Evolutionary conservation across 2,329 filamentous ascomycete genomes (phyloP).

Genomic region (Colletotrichum destructivum): DNA sequence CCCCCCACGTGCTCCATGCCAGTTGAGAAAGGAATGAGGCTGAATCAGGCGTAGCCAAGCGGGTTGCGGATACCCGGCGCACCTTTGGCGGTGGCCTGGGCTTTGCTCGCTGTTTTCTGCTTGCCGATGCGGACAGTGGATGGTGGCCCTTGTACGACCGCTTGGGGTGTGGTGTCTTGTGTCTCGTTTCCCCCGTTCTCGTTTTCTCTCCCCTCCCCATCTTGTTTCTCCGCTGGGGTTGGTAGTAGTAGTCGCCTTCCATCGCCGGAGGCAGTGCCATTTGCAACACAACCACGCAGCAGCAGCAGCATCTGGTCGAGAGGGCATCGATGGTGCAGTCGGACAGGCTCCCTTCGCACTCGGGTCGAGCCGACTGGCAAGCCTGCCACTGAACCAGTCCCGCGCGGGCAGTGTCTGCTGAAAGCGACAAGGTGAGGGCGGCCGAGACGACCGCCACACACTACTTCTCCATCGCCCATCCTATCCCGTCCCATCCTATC

Average conservation of each 20-base stretch:
- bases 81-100: conserved; percentile 41
- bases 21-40: conserved; percentile 49
- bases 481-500: conserved; percentile 39
- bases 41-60: conserved; percentile 48
- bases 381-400: conserved; percentile 22
- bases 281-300: conserved; percentile 15
- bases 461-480: conserved; percentile 29
- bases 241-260: conserved; percentile 7
- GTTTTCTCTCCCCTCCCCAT: conserved; percentile 30
- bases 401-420: conserved; percentile 31
- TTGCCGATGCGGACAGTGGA: conserved; percentile 37
- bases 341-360: conserved; percentile 15
- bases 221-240: conserved; percentile 30
- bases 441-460: conserved; percentile 41
- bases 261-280: conserved; percentile 16
- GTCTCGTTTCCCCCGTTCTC: conserved; percentile 39
- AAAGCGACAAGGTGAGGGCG: conserved; percentile 41
- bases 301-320: conserved; percentile 9
- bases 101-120: conserved; percentile 26
- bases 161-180: conserved; percentile 33
- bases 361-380: conserved; percentile 29
- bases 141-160: conserved; percentile 38
- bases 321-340: conserved; percentile 13
- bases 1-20: conserved; percentile 42
- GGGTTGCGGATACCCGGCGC: conserved; percentile 42